phyloP scores from a whole-genome alignment of 805 yeast genomes.

The Limtongozyma cylindracea region DNA sequence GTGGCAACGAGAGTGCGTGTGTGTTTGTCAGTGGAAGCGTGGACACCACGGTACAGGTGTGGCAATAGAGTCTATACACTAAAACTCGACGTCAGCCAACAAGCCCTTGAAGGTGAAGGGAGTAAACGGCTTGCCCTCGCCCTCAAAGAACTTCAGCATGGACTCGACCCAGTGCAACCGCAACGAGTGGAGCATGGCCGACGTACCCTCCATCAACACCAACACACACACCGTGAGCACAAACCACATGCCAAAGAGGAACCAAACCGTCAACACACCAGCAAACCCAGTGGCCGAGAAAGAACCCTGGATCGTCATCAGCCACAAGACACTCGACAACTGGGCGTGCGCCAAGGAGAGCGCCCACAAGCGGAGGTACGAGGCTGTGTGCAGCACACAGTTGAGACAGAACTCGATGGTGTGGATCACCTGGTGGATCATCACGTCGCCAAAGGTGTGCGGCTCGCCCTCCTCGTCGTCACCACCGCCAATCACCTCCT shows the following conservation, averaged over 20 bases:
- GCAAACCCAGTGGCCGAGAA: slow-evolving; percentile 25
- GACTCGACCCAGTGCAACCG: slow-evolving; percentile 69
- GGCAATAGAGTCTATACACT: too few species aligned
- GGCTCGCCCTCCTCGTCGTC: slow-evolving; percentile 7
- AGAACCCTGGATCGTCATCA: slow-evolving; percentile 44
- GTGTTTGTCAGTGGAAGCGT: slow-evolving; percentile 38
- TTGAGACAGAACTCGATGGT: slow-evolving; percentile 62
- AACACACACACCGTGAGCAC: slow-evolving; percentile 39
- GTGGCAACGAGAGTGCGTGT: slow-evolving; percentile 18
- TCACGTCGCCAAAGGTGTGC: slow-evolving; percentile 32
- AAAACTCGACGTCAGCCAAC: neutral
- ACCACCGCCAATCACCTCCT: slow-evolving; percentile 1
- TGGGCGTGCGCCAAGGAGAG: slow-evolving; percentile 63
- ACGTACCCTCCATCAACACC: slow-evolving; percentile 64
- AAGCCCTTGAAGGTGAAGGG: slow-evolving; percentile 24
- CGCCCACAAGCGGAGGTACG: slow-evolving; percentile 59
- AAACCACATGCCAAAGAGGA: slow-evolving; percentile 55
- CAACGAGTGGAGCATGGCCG: slow-evolving; percentile 62
- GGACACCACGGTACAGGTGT: slow-evolving; percentile 26
- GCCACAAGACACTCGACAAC: slow-evolving; percentile 48
- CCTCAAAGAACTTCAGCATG: slow-evolving; percentile 59
- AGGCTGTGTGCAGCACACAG: slow-evolving; percentile 62
- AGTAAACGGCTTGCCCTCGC: slow-evolving; percentile 44
- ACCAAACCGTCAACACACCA: slow-evolving; percentile 32
- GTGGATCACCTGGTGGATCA: slow-evolving; percentile 61